Conservation (phyloP, 1,284 basidiomycete species). For the Ustilago esculenta region DNA sequence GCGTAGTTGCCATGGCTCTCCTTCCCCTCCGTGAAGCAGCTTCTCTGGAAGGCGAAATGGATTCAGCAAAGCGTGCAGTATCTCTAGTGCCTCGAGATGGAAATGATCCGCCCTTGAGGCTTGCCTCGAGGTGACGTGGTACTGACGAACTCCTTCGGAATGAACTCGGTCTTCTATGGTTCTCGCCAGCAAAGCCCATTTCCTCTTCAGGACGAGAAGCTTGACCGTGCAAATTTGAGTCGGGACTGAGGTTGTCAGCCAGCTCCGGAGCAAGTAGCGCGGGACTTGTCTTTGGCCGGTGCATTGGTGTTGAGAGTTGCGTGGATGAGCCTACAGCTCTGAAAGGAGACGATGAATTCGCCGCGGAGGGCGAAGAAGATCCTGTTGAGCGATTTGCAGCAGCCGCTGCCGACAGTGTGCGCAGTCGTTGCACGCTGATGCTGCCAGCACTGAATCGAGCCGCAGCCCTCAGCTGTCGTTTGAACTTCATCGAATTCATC, state of each 20-base stretch:
- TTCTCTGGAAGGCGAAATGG: conserved; percentile 16
- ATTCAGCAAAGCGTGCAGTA: background rate
- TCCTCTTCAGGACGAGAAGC: background rate
- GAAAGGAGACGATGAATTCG: conserved; percentile 16
- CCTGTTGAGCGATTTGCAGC: conserved; percentile 20
- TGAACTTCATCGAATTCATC: conserved; percentile 1
- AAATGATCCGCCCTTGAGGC: background rate
- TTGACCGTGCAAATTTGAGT: too few species aligned
- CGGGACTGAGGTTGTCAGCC: background rate
- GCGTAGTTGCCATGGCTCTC: background rate
- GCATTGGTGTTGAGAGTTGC: background rate
- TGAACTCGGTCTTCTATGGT: conserved; percentile 3
- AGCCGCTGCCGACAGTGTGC: conserved; percentile 29
- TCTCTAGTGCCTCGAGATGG: background rate
- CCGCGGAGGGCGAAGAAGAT: conserved; percentile 19
- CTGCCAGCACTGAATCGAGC: conserved; percentile 33
- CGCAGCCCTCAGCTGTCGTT: conserved; percentile 26
- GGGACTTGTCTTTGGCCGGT: conserved; percentile 19
- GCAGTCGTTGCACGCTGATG: conserved; percentile 14
- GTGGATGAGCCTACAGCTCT: background rate
- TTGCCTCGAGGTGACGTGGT: conserved; percentile 5
- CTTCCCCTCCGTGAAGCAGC: conserved; percentile 2
- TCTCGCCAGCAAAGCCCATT: background rate
- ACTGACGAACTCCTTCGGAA: conserved; percentile 8
- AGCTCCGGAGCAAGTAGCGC: conserved; percentile 1